phyloP scores from a whole-genome alignment of 2,329 filamentous ascomycete genomes.

The Aschersonia sp. region DNA sequence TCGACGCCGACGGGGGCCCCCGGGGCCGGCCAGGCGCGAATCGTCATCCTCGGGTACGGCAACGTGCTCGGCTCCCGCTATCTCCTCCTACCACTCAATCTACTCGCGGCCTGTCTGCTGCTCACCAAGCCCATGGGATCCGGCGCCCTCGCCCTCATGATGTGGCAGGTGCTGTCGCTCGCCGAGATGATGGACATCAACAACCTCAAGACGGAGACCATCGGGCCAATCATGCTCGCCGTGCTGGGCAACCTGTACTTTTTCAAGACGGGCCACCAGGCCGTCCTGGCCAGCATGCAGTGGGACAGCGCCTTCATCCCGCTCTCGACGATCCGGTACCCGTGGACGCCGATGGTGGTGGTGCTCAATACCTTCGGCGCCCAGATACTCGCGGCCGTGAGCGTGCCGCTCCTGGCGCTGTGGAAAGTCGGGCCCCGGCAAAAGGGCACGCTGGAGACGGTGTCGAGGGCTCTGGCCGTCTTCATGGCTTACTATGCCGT shows the following conservation, averaged over 20 bases:
- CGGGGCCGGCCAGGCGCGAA: conserved; percentile 32
- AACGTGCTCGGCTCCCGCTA: conserved; percentile 90
- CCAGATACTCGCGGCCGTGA: conserved; percentile 68
- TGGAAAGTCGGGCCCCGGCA: conserved; percentile 82
- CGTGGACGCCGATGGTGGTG: conserved; percentile 75
- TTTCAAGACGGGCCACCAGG: conserved; percentile 97
- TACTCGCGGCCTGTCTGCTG: conserved; percentile 62
- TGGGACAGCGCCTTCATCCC: conserved; percentile 95
- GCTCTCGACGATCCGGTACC: conserved; percentile 68
- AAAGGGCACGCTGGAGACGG: conserved; percentile 51
- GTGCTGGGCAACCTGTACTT: conserved; percentile 88
- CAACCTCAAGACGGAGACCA: conserved; percentile 47
- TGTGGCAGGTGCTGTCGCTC: conserved; percentile 82
- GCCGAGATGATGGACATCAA: conserved; percentile 49
- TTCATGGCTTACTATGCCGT: conserved; percentile 75
- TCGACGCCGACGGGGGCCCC: conserved; percentile 20
- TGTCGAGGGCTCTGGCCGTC: conserved; percentile 56
- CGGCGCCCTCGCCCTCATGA: conserved; percentile 65
- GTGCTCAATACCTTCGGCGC: conserved; percentile 78
- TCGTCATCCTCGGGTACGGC: conserved; percentile 79
- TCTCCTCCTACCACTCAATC: conserved; percentile 67
- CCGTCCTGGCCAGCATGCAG: conserved; percentile 73
- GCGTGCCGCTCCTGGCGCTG: conserved; percentile 66
- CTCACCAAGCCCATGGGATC: conserved; percentile 92
- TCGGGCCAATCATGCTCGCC: conserved; percentile 73